phyloP scores from a whole-genome alignment of 2,329 filamentous ascomycete species.

The Domatiomyces catenatus region DNA sequence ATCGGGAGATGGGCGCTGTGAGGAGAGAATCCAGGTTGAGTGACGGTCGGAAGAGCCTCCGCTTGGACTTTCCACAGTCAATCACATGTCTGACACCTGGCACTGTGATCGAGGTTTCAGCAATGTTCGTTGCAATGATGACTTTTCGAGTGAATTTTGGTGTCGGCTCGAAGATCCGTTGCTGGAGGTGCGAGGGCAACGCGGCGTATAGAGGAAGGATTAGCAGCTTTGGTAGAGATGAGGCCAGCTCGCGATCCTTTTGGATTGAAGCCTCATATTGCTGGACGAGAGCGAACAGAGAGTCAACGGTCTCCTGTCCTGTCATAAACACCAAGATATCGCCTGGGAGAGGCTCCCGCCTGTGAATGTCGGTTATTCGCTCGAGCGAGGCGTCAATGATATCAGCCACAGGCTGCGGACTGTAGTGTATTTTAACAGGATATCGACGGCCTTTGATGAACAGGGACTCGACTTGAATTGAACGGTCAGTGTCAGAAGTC shows the following conservation, averaged over 20 bases:
- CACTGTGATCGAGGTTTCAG: constrained; percentile 95
- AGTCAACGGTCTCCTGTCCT: constrained; percentile 84
- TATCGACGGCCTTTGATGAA: constrained; percentile 77
- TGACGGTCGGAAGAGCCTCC: constrained; percentile 74
- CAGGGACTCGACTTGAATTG: constrained; percentile 33
- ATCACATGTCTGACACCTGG: constrained; percentile 83
- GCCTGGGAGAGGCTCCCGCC: constrained; percentile 76
- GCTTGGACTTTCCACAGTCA: constrained; percentile 84
- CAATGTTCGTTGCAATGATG: constrained; percentile 89
- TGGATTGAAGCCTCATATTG: constrained; percentile 56
- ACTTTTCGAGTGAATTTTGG: constrained; percentile 67
- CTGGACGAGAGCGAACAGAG: constrained; percentile 62
- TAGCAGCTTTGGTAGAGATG: constrained; percentile 34
- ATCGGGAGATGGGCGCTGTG: constrained; percentile 80
- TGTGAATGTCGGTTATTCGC: constrained; percentile 71
- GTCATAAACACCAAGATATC: constrained; percentile 87
- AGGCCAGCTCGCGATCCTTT: constrained; percentile 50
- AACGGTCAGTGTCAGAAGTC: constrained; percentile 19
- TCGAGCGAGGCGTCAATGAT: constrained; percentile 70
- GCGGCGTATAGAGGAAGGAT: constrained; percentile 80
- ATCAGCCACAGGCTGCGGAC: constrained; percentile 58
- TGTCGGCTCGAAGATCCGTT: constrained; percentile 66
- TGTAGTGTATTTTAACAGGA: constrained; percentile 64
- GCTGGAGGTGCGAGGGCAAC: constrained; percentile 70
- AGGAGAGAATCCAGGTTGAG: constrained; percentile 83